Evolutionary conservation across 108 stramenopile species (phyloP).

Genomic region (Parmales sp.): DNA sequence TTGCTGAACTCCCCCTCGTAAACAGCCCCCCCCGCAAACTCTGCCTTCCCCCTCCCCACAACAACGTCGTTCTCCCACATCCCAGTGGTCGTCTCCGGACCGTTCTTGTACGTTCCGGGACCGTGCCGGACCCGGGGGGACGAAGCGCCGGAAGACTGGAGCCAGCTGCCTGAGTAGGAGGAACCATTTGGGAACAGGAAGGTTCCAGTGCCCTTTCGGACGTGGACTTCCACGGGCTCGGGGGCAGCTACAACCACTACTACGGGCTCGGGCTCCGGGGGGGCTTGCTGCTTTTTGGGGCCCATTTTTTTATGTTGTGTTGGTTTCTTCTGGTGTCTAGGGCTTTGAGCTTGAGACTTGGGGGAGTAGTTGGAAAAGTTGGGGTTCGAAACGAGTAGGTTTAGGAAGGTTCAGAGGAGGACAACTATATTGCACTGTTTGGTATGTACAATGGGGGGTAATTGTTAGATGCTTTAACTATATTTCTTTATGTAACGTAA

Average conservation of each 20-base stretch:
- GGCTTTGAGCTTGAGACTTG: no score
- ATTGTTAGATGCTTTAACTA: no score
- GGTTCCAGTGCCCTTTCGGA: slow-evolving; percentile 6
- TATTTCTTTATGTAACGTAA: no score
- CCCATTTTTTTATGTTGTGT: no score
- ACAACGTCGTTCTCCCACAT: background rate
- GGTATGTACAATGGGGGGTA: no score
- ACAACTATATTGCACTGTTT: no score
- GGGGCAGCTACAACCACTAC: no score
- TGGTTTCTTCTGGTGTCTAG: no score
- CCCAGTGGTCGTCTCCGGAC: background rate
- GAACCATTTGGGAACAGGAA: slow-evolving; percentile 7
- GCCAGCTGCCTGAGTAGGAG: background rate
- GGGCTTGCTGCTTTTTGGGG: background rate
- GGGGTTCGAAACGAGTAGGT: no score
- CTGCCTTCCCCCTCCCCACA: background rate
- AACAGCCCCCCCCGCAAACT: background rate
- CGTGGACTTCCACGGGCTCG: slow-evolving; percentile 11
- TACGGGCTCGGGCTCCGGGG: slow-evolving; percentile 7
- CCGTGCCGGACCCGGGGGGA: background rate
- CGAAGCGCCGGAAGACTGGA: background rate
- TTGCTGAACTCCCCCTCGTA: background rate
- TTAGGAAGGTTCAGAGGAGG: no score
- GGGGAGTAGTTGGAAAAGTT: no score
- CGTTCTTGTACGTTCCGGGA: background rate